Percentiles rank a stretch among this genome's conserved stretches.
These are phyloP conservation scores for Fusarium buharicum DNA, from an alignment of 2,329 filamentous ascomycete species.

Conservation along the genomic window DNA sequence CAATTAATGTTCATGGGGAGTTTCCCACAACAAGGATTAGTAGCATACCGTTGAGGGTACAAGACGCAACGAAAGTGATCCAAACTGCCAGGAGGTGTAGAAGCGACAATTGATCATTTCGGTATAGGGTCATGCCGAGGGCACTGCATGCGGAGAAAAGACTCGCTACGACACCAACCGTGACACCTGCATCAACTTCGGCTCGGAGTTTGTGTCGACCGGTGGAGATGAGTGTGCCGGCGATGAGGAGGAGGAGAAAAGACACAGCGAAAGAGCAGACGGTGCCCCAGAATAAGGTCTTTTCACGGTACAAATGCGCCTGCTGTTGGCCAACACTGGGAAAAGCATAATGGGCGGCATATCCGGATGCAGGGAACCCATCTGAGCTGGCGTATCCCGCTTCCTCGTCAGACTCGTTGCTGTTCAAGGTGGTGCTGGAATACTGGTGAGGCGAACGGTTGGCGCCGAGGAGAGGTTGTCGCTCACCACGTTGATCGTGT, in stretches of 20 bases:
- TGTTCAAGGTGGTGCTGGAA: constrained; percentile 45
- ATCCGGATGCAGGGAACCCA: constrained; percentile 61
- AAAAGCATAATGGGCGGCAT: constrained; percentile 65
- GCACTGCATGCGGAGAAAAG: constrained; percentile 71
- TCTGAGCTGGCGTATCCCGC: constrained; percentile 65
- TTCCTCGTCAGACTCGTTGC: constrained; percentile 56
- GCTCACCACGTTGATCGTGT: constrained; percentile 45
- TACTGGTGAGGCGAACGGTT: constrained; percentile 45
- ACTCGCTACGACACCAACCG: constrained; percentile 74
- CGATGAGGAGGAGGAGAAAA: constrained; percentile 71
- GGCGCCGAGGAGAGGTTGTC: constrained; percentile 46
- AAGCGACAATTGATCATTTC: constrained; percentile 57
- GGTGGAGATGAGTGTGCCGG: constrained; percentile 72
- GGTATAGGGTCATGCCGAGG: constrained; percentile 67
- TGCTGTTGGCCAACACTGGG: constrained; percentile 64
- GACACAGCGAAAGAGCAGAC: constrained; percentile 67
- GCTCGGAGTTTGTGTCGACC: constrained; percentile 73
- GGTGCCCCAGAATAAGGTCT: constrained; percentile 64
- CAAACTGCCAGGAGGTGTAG: constrained; percentile 56
- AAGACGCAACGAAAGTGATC: constrained; percentile 51
- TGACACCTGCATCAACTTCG: constrained; percentile 79
- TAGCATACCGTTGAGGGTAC: constrained; percentile 58
- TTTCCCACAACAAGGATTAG: constrained; percentile 56
- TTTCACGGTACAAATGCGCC: constrained; percentile 62
- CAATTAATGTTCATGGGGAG: constrained; percentile 43